Conservation (phyloP, 805 yeast species). For the Kregervanrija fluxuum region DNA sequence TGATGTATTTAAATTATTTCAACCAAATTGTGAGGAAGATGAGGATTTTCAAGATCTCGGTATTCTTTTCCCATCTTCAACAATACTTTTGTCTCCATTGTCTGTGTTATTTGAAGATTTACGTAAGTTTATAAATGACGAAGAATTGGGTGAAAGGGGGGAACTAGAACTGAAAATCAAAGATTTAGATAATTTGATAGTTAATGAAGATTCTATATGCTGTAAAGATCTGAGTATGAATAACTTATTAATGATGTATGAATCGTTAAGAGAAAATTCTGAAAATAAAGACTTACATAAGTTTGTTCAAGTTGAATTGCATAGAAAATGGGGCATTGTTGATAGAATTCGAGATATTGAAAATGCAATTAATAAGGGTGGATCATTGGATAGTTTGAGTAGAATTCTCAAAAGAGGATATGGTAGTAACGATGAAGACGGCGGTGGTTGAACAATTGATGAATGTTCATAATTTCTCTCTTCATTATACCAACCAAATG, state of each 20-base stretch:
- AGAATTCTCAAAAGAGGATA: no score
- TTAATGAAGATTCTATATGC: slow-evolving; percentile 20
- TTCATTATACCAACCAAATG: slow-evolving; percentile 27
- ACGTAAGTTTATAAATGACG: not conserved
- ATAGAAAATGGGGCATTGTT: slow-evolving; percentile 3
- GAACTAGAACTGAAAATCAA: slow-evolving; percentile 9
- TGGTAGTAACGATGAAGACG: not conserved
- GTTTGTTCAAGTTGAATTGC: slow-evolving; percentile 17
- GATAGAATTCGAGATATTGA: not conserved
- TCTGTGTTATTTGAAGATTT: no score
- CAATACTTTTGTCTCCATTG: no score
- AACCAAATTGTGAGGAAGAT: slow-evolving; percentile 17
- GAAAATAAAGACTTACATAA: slow-evolving; percentile 18
- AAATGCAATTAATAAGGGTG: slow-evolving; percentile 6
- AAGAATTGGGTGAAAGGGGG: slow-evolving; percentile 5
- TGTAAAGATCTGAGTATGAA: slow-evolving; percentile 11
- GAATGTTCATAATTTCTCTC: slow-evolving; percentile 26
- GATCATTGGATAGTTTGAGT: slow-evolving; percentile 12
- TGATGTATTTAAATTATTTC: slow-evolving; percentile 19
- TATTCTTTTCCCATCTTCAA: not conserved
- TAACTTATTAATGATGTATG: slow-evolving; percentile 17
- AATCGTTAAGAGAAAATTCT: slow-evolving; percentile 16
- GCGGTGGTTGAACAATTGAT: not conserved
- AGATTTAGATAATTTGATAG: slow-evolving; percentile 15
- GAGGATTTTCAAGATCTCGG: slow-evolving; percentile 18